Evolutionary conservation across 495 filamentous ascomycete genomes (phyloP).

Genomic region (Xylaria scruposa): DNA sequence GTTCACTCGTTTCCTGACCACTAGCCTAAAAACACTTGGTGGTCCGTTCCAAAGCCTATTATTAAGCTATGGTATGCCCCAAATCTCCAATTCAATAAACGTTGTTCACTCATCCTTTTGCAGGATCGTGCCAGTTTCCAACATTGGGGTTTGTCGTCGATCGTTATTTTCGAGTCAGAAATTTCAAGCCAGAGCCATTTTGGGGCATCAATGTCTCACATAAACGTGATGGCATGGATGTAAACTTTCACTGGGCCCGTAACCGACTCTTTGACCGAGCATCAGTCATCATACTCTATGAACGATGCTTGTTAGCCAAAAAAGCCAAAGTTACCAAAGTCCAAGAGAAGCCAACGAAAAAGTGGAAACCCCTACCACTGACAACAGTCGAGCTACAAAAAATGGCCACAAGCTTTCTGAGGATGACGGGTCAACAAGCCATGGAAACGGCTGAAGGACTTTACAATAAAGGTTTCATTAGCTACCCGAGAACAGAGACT

Average conservation of each 20-base stretch:
- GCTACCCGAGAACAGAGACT: slow-evolving; percentile 95
- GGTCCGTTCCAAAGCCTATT: slow-evolving; percentile 65
- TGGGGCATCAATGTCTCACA: slow-evolving; percentile 91
- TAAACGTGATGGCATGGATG: slow-evolving; percentile 75
- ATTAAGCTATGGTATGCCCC: slow-evolving; percentile 81
- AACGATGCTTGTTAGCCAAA: slow-evolving; percentile 80
- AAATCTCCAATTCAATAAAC: slow-evolving; percentile 19
- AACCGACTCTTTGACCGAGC: slow-evolving; percentile 87
- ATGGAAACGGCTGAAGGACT: slow-evolving; percentile 91
- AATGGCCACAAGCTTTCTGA: slow-evolving; percentile 84
- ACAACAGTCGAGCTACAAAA: slow-evolving; percentile 99
- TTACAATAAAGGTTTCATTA: slow-evolving; percentile 94
- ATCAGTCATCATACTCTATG: slow-evolving; percentile 80
- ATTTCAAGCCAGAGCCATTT: slow-evolving; percentile 91
- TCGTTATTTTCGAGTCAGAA: slow-evolving; percentile 87
- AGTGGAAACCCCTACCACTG: slow-evolving; percentile 90
- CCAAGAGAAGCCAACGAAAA: slow-evolving; percentile 87
- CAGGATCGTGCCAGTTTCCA: slow-evolving; percentile 95
- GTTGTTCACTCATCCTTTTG: slow-evolving; percentile 13
- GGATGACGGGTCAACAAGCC: slow-evolving; percentile 82
- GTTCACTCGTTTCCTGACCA: slow-evolving; percentile 88
- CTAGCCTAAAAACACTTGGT: slow-evolving; percentile 71
- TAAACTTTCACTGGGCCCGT: slow-evolving; percentile 85
- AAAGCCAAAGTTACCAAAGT: slow-evolving; percentile 81
- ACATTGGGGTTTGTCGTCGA: slow-evolving; percentile 97